phyloP scores from a whole-genome alignment of 495 filamentous ascomycete species.

The Penicillium nucicola region DNA sequence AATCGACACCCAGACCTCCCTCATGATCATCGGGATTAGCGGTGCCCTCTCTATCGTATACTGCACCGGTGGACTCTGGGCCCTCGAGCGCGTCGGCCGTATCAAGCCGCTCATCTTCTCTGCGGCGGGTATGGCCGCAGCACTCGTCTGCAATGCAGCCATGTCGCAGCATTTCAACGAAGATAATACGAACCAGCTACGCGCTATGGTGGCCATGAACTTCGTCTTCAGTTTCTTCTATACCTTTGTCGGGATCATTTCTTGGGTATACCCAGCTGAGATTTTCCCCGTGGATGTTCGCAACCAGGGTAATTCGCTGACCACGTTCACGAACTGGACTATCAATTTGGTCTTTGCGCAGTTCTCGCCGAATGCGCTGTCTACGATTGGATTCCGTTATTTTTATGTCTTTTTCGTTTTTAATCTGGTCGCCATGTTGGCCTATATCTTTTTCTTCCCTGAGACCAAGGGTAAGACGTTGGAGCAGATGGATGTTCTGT shows the following conservation, averaged over 20 bases:
- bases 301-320: constrained; percentile 46
- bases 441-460: constrained; percentile 44
- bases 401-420: constrained; percentile 49
- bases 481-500: constrained; percentile 53
- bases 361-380: constrained; percentile 46
- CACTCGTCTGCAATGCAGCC: constrained; percentile 39
- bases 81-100: constrained; percentile 44
- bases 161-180: constrained; percentile 25
- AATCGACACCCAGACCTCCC: constrained; percentile 39
- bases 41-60: constrained; percentile 40
- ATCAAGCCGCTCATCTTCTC: constrained; percentile 43
- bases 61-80: constrained; percentile 27
- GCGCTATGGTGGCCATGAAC: constrained; percentile 49
- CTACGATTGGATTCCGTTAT: constrained; percentile 42
- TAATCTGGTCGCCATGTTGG: constrained; percentile 37
- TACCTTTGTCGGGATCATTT: constrained; percentile 48
- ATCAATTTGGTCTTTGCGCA: constrained; percentile 51
- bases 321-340: constrained; percentile 50
- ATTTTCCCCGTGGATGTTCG: constrained; percentile 52
- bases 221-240: constrained; percentile 50
- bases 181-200: constrained; percentile 33
- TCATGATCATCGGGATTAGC: constrained; percentile 51
- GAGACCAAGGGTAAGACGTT: constrained; percentile 49
- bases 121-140: constrained; percentile 38
- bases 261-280: constrained; percentile 55